These are phyloP conservation scores for Diaporthe australafricana DNA, from an alignment of 2,329 filamentous ascomycete species.

Conservation along the genomic window DNA sequence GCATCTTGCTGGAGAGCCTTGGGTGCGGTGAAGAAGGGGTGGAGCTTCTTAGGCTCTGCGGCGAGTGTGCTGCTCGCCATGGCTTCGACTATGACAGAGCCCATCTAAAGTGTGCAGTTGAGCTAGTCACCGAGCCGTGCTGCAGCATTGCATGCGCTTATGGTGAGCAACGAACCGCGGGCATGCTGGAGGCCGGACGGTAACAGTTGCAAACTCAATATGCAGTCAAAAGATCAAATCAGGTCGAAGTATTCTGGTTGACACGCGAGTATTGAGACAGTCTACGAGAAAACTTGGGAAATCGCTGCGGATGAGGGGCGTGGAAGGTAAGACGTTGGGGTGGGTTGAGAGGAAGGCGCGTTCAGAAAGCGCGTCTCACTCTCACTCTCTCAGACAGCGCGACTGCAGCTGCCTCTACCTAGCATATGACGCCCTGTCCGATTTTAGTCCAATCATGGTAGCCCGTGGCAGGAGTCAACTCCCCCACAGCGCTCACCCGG, in stretches of 20 bases:
- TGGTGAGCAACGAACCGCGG: conserved; percentile 2
- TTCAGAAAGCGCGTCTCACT: conserved; percentile 23
- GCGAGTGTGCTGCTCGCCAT: conserved; percentile 57
- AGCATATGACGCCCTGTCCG: conserved; percentile 26
- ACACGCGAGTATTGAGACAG: background rate
- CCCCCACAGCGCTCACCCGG: conserved; percentile 7
- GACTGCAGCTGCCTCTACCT: too few species aligned
- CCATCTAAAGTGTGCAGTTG: conserved; percentile 48
- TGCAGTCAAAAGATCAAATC: background rate
- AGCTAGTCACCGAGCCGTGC: conserved; percentile 19
- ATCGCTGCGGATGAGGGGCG: background rate
- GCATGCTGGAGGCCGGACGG: conserved; percentile 2
- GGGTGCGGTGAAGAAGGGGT: conserved; percentile 64
- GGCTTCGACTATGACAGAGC: conserved; percentile 53
- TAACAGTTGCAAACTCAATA: background rate
- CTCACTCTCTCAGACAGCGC: background rate
- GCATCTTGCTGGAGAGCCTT: conserved; percentile 36
- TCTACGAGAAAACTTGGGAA: background rate
- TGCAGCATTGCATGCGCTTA: conserved; percentile 42
- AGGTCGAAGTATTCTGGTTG: background rate
- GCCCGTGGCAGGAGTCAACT: too few species aligned
- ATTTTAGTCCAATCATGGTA: conserved; percentile 13
- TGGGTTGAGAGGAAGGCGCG: conserved; percentile 11
- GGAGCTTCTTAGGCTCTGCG: conserved; percentile 59
- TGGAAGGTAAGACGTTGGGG: background rate